phyloP scores from a whole-genome alignment of 768 basidiomycete genomes.

The Leccinum pellstonianum region DNA sequence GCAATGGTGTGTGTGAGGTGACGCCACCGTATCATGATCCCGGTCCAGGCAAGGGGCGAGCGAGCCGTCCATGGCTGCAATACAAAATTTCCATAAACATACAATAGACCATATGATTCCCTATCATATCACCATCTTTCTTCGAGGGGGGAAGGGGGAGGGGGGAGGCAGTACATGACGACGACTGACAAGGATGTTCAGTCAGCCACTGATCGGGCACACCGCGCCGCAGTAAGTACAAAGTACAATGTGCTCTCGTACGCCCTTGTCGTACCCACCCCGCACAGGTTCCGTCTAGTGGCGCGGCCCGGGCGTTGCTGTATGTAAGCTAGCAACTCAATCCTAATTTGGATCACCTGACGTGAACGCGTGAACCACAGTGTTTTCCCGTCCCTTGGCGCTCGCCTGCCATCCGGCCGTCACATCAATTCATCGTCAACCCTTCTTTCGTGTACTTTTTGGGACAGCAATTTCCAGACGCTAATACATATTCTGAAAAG shows the following conservation, averaged over 20 bases:
- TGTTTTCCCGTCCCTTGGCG: neutral
- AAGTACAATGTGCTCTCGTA: neutral
- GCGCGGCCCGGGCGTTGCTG: neutral
- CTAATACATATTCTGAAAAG: neutral
- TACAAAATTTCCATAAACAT: too few relatives aligned
- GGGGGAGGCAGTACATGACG: neutral
- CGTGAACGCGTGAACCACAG: neutral
- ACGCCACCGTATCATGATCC: neutral
- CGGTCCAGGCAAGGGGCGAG: neutral
- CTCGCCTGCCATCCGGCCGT: neutral
- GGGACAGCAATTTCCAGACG: neutral
- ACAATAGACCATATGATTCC: neutral
- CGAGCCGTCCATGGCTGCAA: neutral
- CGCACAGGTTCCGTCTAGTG: neutral
- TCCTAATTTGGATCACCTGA: neutral
- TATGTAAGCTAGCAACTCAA: neutral
- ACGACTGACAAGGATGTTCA: neutral
- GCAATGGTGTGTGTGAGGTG: neutral
- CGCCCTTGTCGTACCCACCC: neutral
- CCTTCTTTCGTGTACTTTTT: neutral
- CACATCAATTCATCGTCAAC: neutral
- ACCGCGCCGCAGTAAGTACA: neutral
- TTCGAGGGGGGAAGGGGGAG: neutral
- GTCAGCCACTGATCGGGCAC: neutral
- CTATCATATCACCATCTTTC: neutral